Evolutionary conservation across 73 alveolate genomes (phyloP), one percentile per base, ranked within the genome.

Genomic region (Symbiodinium natans): DNA sequence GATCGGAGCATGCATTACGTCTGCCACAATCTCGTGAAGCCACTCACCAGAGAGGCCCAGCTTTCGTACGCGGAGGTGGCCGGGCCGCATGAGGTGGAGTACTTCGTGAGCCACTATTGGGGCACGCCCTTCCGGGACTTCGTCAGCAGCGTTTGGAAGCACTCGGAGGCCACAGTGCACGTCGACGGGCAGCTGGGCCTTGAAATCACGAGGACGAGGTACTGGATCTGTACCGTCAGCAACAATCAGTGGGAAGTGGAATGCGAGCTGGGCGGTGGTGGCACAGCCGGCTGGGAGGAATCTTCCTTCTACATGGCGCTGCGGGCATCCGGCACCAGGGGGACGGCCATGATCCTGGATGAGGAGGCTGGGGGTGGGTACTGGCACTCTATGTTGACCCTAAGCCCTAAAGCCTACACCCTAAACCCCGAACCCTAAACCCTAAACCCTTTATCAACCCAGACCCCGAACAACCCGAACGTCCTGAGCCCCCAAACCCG

Each of bases 101-200:
- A 33, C n/a, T 80, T 80, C 33, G 87, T 80, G 34, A 25, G 42
- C 42, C 85, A 74, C 21, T 38, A 74, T 74, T 74, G 85, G 85
- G 85, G 85, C 43, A 74, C 41, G 56, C 56, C 56, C 56, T 43
- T 43, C 11, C n/a, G n/a, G n/a, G n/a, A n/a, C n/a, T n/a, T n/a
- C n/a, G n/a, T n/a, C n/a, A n/a, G n/a, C n/a, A n/a, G n/a, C n/a
- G 56, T 11, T 5, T 11, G 56, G 56, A 43, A 43, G 56, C 56
- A 43, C 11, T 5, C 56, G 56, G 56, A 5, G 19, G 56, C 56
- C 56, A 43, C 56, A 43, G 56, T 5, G 56, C 19, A 5, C 11
- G 56, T 8, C 56, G 19, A 43, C n/a, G n/a, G n/a, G n/a, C n/a
- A 43, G 19, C 11, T 43, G 56, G 56, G 56, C 56, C 5, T 5